Evolutionary conservation across 2,329 filamentous ascomycete genomes (phyloP).

Genomic region (Talaromyces sp.): DNA sequence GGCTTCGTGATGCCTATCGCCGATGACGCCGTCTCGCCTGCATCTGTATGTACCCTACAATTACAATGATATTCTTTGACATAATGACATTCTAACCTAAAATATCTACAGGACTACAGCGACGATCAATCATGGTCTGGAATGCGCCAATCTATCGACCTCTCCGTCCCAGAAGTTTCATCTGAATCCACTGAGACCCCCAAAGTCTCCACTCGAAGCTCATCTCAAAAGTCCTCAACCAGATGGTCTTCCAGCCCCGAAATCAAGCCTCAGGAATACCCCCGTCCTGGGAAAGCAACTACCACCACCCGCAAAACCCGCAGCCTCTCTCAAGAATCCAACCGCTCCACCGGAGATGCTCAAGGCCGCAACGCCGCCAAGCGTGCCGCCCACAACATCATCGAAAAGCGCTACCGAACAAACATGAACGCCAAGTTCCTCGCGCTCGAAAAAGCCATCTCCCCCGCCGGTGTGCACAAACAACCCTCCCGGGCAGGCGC

Average conservation of each 20-base stretch:
- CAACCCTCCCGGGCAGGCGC: conserved; percentile 28
- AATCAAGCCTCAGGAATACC: conserved; percentile 28
- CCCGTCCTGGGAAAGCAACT: conserved; percentile 1
- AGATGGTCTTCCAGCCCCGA: conserved; percentile 35
- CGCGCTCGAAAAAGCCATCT: conserved; percentile 42
- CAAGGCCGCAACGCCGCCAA: conserved; percentile 41
- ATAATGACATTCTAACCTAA: neutral
- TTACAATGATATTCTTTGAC: neutral
- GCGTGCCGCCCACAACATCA: conserved; percentile 45
- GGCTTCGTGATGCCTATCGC: conserved; percentile 35
- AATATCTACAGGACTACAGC: conserved; percentile 33
- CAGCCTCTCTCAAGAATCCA: conserved; percentile 31
- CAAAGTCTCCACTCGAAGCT: conserved; percentile 11
- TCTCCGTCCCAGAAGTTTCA: conserved; percentile 12
- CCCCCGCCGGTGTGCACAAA: conserved; percentile 27
- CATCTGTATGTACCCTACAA: conserved; percentile 20
- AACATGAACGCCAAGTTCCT: conserved; percentile 49
- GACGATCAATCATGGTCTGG: conserved; percentile 37
- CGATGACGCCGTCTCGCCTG: conserved; percentile 35
- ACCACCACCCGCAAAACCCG: conserved; percentile 27
- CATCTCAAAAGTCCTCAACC: conserved; percentile 15
- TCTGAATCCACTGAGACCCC: conserved; percentile 3
- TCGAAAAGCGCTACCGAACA: conserved; percentile 46
- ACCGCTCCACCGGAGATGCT: conserved; percentile 20
- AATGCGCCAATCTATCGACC: conserved; percentile 22